These are phyloP conservation scores for Apiotrichum sp. DNA, from an alignment of 1,284 basidiomycete genomes.

Conservation along the genomic window DNA sequence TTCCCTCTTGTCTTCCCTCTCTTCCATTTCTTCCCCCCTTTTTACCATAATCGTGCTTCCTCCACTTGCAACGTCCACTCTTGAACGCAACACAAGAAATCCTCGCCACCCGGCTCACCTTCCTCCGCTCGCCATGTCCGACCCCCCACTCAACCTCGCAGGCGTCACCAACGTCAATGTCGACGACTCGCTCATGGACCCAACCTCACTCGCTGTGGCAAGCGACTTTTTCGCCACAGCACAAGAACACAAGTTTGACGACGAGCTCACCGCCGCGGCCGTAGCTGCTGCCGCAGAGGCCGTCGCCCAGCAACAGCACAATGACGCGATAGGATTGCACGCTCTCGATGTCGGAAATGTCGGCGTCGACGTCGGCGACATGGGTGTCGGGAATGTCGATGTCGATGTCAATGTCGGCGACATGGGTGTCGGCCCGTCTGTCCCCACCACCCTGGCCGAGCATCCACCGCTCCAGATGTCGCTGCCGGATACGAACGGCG, in stretches of 20 bases:
- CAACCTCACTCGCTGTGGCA: slow-evolving; percentile 4
- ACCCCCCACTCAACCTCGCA: slow-evolving; percentile 20
- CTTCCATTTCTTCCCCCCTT: background rate
- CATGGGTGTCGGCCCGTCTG: too few relatives aligned
- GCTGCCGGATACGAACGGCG: background rate
- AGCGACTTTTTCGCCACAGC: slow-evolving; percentile 12
- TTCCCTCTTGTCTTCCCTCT: background rate
- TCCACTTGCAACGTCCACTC: background rate
- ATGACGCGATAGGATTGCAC: background rate
- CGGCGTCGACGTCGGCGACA: background rate
- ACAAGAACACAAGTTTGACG: slow-evolving; percentile 17
- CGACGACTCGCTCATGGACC: slow-evolving; percentile 14
- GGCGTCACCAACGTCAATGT: slow-evolving; percentile 16
- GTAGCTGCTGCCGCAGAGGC: slow-evolving; percentile 19
- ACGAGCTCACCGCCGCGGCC: slow-evolving; percentile 14
- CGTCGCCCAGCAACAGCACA: slow-evolving; percentile 3
- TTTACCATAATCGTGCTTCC: background rate
- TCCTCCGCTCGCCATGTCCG: background rate
- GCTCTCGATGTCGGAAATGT: background rate
- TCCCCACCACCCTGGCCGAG: background rate
- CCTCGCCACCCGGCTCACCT: background rate
- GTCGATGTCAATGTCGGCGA: too few relatives aligned
- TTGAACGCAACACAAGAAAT: background rate
- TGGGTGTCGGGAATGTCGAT: too few relatives aligned
- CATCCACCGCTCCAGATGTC: background rate